Evolutionary conservation across 352 stramenopile genomes (phyloP).

Genomic region (Globisporangium canariense): DNA sequence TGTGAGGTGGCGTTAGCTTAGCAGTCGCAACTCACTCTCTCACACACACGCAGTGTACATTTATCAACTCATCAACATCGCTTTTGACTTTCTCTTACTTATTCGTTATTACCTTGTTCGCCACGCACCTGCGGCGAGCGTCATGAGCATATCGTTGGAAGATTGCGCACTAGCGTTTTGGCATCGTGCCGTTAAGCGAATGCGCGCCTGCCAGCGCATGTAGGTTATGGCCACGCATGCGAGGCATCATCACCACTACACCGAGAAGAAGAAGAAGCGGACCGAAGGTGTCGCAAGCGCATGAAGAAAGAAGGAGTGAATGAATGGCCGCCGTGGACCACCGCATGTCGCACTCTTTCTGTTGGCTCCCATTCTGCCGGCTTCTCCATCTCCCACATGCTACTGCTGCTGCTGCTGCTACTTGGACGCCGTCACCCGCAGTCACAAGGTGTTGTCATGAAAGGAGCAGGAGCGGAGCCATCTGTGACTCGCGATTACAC

Average conservation of each 20-base stretch:
- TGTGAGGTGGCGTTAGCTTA: neutral
- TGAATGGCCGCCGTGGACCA: neutral
- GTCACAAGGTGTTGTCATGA: neutral
- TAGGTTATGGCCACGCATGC: neutral
- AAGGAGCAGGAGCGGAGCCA: conserved; percentile 1
- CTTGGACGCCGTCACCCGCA: neutral
- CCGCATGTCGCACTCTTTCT: conserved; percentile 1
- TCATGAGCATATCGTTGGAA: neutral
- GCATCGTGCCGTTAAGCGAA: neutral
- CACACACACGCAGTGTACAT: neutral
- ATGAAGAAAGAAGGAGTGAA: neutral
- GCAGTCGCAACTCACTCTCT: too few relatives aligned
- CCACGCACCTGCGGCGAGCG: too few relatives aligned
- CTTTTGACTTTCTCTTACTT: neutral
- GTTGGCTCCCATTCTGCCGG: neutral
- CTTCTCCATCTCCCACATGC: neutral
- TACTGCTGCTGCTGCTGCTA: neutral
- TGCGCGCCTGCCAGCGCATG: conserved; percentile 1
- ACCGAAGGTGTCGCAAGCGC: neutral
- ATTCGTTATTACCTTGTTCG: too few relatives aligned
- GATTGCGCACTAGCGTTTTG: too few relatives aligned
- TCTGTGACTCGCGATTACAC: conserved; percentile 10
- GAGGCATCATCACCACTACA: too few relatives aligned
- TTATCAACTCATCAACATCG: neutral
- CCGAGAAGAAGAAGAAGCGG: neutral